A percentile compares a stretch with the other conserved stretches of the same genome.
Evolutionary conservation across 352 stramenopile species (phyloP).

Genomic region (Phytophthora meadii): DNA sequence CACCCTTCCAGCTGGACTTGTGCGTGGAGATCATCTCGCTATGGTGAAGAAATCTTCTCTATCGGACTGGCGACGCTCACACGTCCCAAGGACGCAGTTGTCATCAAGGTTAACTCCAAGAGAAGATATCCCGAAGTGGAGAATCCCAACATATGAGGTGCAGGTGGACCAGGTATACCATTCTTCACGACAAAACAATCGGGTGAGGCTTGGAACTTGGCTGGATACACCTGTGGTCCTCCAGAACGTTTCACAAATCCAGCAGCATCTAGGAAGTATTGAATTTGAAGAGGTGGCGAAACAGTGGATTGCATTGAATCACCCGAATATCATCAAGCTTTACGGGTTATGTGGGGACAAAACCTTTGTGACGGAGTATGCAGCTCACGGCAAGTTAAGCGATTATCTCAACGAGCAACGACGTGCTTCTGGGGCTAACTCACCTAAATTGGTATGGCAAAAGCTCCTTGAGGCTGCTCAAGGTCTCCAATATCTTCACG

Average conservation of each 20-base stretch:
- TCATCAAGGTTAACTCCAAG: too few relatives aligned
- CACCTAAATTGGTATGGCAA: slow-evolving; percentile 11
- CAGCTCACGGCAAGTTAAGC: slow-evolving; percentile 18
- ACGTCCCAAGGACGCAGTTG: neutral
- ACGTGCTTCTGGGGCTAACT: neutral
- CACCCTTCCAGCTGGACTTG: slow-evolving; percentile 10
- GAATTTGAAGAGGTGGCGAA: slow-evolving; percentile 2
- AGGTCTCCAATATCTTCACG: slow-evolving; percentile 35
- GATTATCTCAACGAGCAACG: slow-evolving; percentile 20
- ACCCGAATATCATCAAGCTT: slow-evolving; percentile 34
- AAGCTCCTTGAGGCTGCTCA: slow-evolving; percentile 35
- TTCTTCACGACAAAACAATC: slow-evolving; percentile 7
- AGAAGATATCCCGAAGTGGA: neutral
- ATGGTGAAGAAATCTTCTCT: slow-evolving; percentile 29
- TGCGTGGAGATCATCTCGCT: slow-evolving; percentile 15
- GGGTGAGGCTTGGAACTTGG: slow-evolving; percentile 25
- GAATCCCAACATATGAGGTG: slow-evolving; percentile 10
- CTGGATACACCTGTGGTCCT: slow-evolving; percentile 26
- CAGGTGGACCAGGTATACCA: slow-evolving; percentile 10
- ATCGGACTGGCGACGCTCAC: slow-evolving; percentile 17
- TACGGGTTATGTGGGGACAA: slow-evolving; percentile 24
- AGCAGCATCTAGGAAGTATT: neutral
- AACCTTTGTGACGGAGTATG: slow-evolving; percentile 39
- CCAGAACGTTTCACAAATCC: slow-evolving; percentile 1
- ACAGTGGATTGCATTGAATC: slow-evolving; percentile 27